Conservation (phyloP, 2,329 filamentous ascomycete genomes). For the Arthrinium puccinioides region DNA sequence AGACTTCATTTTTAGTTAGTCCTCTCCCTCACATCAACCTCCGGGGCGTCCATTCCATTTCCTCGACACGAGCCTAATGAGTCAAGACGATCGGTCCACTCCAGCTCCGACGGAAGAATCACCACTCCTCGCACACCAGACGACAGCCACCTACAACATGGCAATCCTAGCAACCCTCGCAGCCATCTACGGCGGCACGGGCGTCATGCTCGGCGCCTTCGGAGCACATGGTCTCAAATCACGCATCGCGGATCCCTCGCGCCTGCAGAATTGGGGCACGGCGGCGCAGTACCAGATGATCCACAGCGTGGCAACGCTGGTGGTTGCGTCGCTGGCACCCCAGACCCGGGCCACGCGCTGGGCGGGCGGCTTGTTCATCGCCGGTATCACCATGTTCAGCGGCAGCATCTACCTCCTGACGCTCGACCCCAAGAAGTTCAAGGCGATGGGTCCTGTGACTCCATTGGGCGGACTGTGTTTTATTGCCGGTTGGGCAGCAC, state of each 20-base stretch:
- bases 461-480: slow-evolving; percentile 57
- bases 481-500: slow-evolving; percentile 54
- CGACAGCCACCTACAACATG: slow-evolving; percentile 10
- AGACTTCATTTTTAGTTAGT: too few relatives aligned
- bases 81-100: too few relatives aligned
- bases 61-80: too few relatives aligned
- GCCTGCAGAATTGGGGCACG: slow-evolving; percentile 54
- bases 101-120: too few relatives aligned
- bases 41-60: too few relatives aligned
- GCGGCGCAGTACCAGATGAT: slow-evolving; percentile 57
- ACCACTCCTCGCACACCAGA: slow-evolving; percentile 7
- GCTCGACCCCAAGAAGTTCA: slow-evolving; percentile 54
- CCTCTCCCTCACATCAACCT: too few relatives aligned
- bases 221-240: slow-evolving; percentile 61
- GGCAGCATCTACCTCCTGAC: slow-evolving; percentile 59
- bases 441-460: slow-evolving; percentile 55
- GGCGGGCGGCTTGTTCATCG: slow-evolving; percentile 51
- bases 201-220: slow-evolving; percentile 58
- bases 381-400: slow-evolving; percentile 61
- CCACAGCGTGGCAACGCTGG: slow-evolving; percentile 53
- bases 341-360: slow-evolving; percentile 49
- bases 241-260: slow-evolving; percentile 48
- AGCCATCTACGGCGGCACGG: slow-evolving; percentile 53
- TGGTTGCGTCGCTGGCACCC: slow-evolving; percentile 43
- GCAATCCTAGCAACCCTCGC: slow-evolving; percentile 51